Evolutionary conservation across 2,329 filamentous ascomycete species (phyloP), one percentile per base, ranked within the genome.

Genomic region (Colletotrichum chrysophilum): DNA sequence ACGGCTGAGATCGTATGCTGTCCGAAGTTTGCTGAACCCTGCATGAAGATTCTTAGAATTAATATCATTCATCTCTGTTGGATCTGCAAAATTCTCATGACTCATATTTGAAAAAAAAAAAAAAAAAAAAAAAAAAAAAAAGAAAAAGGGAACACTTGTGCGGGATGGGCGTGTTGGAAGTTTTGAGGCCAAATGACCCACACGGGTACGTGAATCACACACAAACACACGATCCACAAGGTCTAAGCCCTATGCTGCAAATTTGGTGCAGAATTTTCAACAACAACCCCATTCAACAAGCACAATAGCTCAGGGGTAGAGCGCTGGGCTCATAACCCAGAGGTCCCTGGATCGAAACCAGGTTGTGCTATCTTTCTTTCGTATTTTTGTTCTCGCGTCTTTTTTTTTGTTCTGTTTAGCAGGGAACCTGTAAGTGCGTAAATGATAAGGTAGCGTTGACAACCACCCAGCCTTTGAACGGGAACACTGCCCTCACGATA

Each of bases 261-360:
- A 52, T 21, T 52, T 21, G 10, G n/a, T 7, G 4, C 4, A 0
- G 0, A 2, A 1, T 12, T 1, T 7, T 7, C 6, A 52, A 21
- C 43, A 21, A 21, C 10, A 52, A 21, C 10, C 10, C 5, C 10
- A 21, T 21, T 21, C 43, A 52, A 48, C n/a, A 74, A 74, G 71
- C 71, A 74, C 71, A 70, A 70, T 74, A 74, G 71, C 71, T 74
- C 71, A 74, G 71, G 71, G 71, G 71, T 70, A 73, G 71, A 73
- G 71, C 71, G 71, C 71, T 73, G 71, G 71, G 71, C 71, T 73
- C 71, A 73, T 73, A 73, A 73, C 71, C 71, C 70, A 72, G 70
- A 72, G 70, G 70, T 69, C 70, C 70, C 65, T 69, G 70, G 70
- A 72, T 72, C 70, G 70, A 72, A 72, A 73, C 70, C 70, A 70